Percentiles rank a stretch among this genome's conserved stretches.
Conservation (phyloP, 164 flowering plant species). For the Magnolia officinalis region DNA sequence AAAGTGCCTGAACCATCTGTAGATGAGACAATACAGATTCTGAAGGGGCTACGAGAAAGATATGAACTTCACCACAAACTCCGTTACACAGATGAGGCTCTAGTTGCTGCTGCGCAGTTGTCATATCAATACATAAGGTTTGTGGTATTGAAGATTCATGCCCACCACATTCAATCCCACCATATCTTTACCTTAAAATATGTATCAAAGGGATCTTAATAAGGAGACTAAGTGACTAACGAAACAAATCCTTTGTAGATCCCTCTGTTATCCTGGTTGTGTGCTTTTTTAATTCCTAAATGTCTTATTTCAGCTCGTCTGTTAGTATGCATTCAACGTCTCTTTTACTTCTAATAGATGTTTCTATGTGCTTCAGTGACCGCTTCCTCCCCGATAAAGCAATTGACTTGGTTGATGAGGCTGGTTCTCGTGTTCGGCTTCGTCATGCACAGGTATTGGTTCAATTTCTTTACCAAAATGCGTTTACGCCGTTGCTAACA, state of each 20-base stretch:
- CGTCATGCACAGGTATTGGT: slow-evolving; percentile 84
- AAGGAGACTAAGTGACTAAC: too few species aligned
- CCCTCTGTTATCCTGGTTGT: background rate
- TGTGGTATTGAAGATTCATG: background rate
- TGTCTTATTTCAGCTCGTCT: background rate
- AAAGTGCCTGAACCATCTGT: slow-evolving; percentile 96
- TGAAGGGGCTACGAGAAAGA: slow-evolving; percentile 84
- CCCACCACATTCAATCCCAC: background rate
- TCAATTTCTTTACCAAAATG: background rate
- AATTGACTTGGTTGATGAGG: slow-evolving; percentile 96
- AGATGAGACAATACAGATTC: slow-evolving; percentile 81
- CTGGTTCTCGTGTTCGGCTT: slow-evolving; percentile 96
- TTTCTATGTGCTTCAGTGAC: slow-evolving; percentile 52
- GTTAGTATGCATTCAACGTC: background rate
- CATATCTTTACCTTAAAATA: background rate
- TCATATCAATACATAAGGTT: slow-evolving; percentile 95
- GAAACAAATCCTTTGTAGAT: too few species aligned
- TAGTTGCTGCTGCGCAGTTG: slow-evolving; percentile 80
- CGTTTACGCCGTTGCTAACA: slow-evolving; percentile 38
- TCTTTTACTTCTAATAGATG: background rate
- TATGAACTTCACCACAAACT: slow-evolving; percentile 98
- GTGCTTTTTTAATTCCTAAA: background rate
- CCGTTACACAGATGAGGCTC: slow-evolving; percentile 85
- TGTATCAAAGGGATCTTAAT: too few species aligned
- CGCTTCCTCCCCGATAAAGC: slow-evolving; percentile 99